These are phyloP conservation scores for Lolium rigidum DNA, from an alignment of 176 grass and related monocot genomes.

Conservation along the genomic window DNA sequence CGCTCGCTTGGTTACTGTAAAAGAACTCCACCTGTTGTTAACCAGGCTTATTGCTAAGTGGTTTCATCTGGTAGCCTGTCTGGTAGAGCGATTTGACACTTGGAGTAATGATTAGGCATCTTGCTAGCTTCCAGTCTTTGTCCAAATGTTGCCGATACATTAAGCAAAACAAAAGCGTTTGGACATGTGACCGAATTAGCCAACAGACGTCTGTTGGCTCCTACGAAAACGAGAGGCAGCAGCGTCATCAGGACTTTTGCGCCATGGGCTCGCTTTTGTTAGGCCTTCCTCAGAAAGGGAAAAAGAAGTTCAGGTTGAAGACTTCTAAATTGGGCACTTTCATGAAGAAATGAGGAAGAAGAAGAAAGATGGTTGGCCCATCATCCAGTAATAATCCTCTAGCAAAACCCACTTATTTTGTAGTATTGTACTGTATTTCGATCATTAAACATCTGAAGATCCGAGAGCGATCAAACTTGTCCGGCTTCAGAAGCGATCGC, in stretches of 20 bases:
- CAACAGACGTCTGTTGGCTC: conserved; percentile 33
- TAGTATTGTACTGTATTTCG: too few relatives aligned
- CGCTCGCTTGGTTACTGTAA: background rate
- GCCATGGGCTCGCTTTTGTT: background rate
- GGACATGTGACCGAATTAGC: conserved; percentile 29
- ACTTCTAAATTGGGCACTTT: too few relatives aligned
- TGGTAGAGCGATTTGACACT: background rate
- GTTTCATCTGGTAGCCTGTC: background rate
- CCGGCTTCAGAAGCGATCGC: too few relatives aligned
- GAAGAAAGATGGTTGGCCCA: too few relatives aligned
- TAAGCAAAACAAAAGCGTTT: conserved; percentile 21
- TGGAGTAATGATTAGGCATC: conserved; percentile 3
- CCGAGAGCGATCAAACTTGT: too few relatives aligned
- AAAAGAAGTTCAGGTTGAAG: background rate
- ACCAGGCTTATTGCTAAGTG: background rate
- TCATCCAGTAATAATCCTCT: too few relatives aligned
- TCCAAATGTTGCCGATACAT: conserved; percentile 33
- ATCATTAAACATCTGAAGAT: too few relatives aligned
- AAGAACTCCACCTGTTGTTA: background rate
- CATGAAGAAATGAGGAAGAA: too few relatives aligned
- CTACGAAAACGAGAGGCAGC: conserved; percentile 23
- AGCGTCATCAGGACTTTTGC: background rate
- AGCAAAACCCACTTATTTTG: too few relatives aligned
- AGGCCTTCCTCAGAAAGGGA: background rate
- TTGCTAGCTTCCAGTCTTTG: background rate